Evolutionary conservation across 2,329 filamentous ascomycete species (phyloP).

Genomic region (Magnaporthiopsis poae): DNA sequence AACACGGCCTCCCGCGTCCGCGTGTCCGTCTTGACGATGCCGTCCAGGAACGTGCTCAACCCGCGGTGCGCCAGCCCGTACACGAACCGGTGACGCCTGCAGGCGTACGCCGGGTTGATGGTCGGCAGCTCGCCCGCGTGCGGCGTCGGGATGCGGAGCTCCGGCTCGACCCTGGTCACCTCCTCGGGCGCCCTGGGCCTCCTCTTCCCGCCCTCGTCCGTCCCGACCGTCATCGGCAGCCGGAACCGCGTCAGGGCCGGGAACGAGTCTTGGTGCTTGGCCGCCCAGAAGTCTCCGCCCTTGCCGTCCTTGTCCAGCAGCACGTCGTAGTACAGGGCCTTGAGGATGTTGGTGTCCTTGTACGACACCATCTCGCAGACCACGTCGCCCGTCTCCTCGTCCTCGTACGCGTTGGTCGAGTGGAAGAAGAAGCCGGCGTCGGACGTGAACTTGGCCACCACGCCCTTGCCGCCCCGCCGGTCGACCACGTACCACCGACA

Average conservation of each 20-base stretch:
- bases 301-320: conserved; percentile 44
- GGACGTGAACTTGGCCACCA: conserved; percentile 61
- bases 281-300: conserved; percentile 32
- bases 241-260: conserved; percentile 32
- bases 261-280: conserved; percentile 24
- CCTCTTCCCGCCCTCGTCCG: not conserved
- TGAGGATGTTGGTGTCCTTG: conserved; percentile 53
- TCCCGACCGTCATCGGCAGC: conserved; percentile 27
- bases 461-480: conserved; percentile 44
- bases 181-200: conserved; percentile 18
- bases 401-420: conserved; percentile 65
- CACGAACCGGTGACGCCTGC: conserved; percentile 47
- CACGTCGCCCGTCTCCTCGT: conserved; percentile 23
- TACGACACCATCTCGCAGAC: conserved; percentile 58
- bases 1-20: conserved; percentile 38
- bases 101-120: conserved; percentile 49
- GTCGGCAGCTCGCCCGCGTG: conserved; percentile 55
- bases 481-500: conserved; percentile 69
- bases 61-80: conserved; percentile 50
- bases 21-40: conserved; percentile 56
- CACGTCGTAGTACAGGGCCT: conserved; percentile 60
- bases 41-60: conserved; percentile 50
- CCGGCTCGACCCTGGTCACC: conserved; percentile 25
- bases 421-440: conserved; percentile 71
- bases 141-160: conserved; percentile 34